A percentile compares a stretch with the other conserved stretches of the same genome.
Conservation (phyloP, 2,329 filamentous ascomycete species). For the Aspergillus carbonarius region DNA sequence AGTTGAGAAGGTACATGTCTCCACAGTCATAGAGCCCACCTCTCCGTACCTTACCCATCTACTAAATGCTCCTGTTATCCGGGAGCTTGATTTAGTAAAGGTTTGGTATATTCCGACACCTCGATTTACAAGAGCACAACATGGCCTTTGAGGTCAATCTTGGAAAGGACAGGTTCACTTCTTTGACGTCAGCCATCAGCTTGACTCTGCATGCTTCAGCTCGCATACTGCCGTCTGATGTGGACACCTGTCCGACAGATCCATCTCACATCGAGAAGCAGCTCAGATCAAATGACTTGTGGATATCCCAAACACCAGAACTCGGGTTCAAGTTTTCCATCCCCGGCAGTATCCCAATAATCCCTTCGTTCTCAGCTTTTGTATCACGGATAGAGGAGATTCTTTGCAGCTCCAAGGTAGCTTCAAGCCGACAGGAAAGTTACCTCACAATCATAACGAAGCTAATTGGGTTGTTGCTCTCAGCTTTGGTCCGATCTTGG, state of each 20-base stretch:
- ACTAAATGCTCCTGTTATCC: not conserved
- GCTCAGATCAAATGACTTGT: conserved; percentile 18
- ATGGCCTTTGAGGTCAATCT: conserved; percentile 28
- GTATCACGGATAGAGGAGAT: conserved; percentile 20
- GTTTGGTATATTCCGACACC: not conserved
- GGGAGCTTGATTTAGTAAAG: not conserved
- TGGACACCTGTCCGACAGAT: not conserved
- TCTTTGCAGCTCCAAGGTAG: conserved; percentile 28
- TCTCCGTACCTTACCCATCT: not conserved
- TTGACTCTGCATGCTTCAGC: conserved; percentile 24
- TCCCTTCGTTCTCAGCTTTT: conserved; percentile 9
- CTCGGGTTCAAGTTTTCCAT: conserved; percentile 29
- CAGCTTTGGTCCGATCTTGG: conserved; percentile 36
- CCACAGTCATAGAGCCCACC: not conserved
- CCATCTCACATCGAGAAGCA: conserved; percentile 3
- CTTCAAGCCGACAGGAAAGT: not conserved
- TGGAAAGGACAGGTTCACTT: conserved; percentile 16
- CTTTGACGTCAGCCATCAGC: conserved; percentile 14
- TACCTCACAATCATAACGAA: not conserved
- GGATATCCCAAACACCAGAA: conserved; percentile 31
- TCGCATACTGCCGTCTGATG: conserved; percentile 9
- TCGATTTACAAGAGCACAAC: not conserved
- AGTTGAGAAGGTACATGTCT: not conserved
- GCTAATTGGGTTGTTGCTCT: not conserved
- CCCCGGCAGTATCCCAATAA: conserved; percentile 4